These are phyloP conservation scores for Solanum raphanifolium DNA, from an alignment of 257 asterid species.

Conservation along the genomic window DNA sequence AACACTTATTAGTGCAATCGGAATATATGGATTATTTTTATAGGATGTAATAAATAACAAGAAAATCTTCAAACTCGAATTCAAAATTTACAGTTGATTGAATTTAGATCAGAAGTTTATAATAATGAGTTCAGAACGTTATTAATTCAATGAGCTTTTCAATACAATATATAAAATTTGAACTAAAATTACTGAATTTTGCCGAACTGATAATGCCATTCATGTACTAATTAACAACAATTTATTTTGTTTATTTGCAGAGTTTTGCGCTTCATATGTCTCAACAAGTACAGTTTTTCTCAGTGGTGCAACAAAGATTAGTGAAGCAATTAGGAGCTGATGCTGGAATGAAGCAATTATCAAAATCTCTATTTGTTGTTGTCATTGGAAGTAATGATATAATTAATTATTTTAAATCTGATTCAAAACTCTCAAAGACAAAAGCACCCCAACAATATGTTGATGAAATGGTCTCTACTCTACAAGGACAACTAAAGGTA, in stretches of 20 bases:
- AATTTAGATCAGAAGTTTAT: neutral
- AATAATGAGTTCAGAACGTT: neutral
- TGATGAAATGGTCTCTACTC: slow-evolving; percentile 46
- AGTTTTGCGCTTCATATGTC: slow-evolving; percentile 25
- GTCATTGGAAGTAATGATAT: slow-evolving; percentile 83
- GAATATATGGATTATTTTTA: neutral
- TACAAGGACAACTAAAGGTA: slow-evolving; percentile 51
- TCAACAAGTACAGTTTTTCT: slow-evolving; percentile 40
- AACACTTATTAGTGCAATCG: accelerated
- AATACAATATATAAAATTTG: neutral
- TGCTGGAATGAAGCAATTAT: slow-evolving; percentile 31
- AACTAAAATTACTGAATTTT: neutral
- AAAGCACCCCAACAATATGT: slow-evolving; percentile 44
- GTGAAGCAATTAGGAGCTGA: slow-evolving; percentile 27
- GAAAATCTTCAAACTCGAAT: neutral
- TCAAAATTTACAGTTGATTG: neutral
- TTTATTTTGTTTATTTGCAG: slow-evolving; percentile 9
- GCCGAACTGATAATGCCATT: accelerated
- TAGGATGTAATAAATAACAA: neutral
- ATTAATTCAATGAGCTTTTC: neutral
- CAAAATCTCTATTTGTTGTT: slow-evolving; percentile 45
- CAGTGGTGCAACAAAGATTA: slow-evolving; percentile 23
- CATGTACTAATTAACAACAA: neutral
- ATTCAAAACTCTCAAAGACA: neutral
- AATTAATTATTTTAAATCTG: slow-evolving; percentile 29